Conservation (phyloP, 208 protist species). For the Leishmania tropica region DNA sequence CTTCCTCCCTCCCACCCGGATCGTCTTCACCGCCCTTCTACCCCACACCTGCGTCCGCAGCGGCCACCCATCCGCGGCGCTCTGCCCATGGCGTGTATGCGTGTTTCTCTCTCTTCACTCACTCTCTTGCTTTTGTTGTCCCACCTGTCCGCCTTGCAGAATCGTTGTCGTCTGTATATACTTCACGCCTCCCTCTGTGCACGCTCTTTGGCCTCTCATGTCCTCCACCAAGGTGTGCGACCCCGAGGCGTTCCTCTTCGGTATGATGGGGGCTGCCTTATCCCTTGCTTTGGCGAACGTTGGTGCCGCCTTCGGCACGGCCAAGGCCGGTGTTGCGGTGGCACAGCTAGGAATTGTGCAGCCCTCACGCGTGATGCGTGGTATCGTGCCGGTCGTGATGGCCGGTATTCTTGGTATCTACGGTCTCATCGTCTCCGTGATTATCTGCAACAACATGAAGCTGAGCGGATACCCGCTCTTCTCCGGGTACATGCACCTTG, state of each 20-base stretch:
- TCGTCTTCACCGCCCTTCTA: background rate
- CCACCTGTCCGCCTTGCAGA: background rate
- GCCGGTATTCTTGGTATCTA: constrained; percentile 94
- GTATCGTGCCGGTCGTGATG: constrained; percentile 93
- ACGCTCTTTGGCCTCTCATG: background rate
- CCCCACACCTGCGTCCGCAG: background rate
- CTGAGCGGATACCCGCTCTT: constrained; percentile 63
- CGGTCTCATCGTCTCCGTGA: constrained; percentile 87
- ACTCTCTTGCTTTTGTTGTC: background rate
- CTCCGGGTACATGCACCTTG: constrained; percentile 96
- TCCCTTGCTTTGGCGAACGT: constrained; percentile 92
- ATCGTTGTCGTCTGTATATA: background rate
- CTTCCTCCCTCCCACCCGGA: no score
- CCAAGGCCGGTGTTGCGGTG: constrained; percentile 97
- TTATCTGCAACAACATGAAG: constrained; percentile 90
- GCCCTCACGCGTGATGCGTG: constrained; percentile 94
- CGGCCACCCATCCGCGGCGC: background rate
- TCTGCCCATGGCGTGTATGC: background rate
- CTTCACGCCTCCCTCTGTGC: background rate
- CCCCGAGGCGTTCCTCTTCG: constrained; percentile 92
- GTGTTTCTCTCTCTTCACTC: background rate
- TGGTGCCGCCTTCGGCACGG: constrained; percentile 98
- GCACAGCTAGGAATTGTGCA: constrained; percentile 96
- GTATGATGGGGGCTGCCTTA: constrained; percentile 93
- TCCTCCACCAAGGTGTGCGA: constrained; percentile 41